Base-by-base conservation (phyloP, 371 early-diverging fungal genomes). In the Coemansia sp. region DNA sequence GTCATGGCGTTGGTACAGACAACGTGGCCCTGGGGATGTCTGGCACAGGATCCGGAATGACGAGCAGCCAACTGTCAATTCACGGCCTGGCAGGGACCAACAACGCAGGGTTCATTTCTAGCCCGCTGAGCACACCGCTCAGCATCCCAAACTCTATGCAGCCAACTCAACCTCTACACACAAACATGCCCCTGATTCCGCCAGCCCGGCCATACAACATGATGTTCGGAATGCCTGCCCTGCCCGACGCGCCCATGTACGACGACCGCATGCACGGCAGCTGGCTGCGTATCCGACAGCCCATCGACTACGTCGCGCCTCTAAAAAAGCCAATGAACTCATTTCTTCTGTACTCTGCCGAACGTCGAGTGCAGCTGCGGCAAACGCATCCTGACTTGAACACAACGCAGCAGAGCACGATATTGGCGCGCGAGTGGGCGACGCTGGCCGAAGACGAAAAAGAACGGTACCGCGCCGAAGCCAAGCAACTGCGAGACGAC, bases 361-460 rank as follows among this genome's bases (percentile, higher is more conserved):
- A 87, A 61, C 82, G 87, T n/a, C 80, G 87, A 25, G 84, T 83
- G 7, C 84, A 86, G 69, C 80, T 86, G 44, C 79, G 84, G 54
- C 79, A 83, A 59, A 67, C 79, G 7, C 79, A 81, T 20, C 87
- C 86, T 2, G 79, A 71, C 18, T 67, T 85, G 47, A 83, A 82
- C 63, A 85, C 86, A 1, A 83, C 87, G 9, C 84, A 79, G 54
- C 82, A 84, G 44, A 86, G 87, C 65, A 86, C 84, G 14, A 79
- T 82, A 30, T 70, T 86, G 53, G 87, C 86, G 4, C 84, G 85
- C 47, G 87, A 86, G 59, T 86, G 87, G 87, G 75, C 80, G n/a
- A 75, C 59, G n/a, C 81, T 86, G 75, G 33, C 71, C 0, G 77
- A 75, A 8, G 72, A 75, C 39, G 77, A 71, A 39, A 75, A 79